Evolutionary conservation across 805 yeast genomes (phyloP).

Genomic region (Kodamaea restingae): DNA sequence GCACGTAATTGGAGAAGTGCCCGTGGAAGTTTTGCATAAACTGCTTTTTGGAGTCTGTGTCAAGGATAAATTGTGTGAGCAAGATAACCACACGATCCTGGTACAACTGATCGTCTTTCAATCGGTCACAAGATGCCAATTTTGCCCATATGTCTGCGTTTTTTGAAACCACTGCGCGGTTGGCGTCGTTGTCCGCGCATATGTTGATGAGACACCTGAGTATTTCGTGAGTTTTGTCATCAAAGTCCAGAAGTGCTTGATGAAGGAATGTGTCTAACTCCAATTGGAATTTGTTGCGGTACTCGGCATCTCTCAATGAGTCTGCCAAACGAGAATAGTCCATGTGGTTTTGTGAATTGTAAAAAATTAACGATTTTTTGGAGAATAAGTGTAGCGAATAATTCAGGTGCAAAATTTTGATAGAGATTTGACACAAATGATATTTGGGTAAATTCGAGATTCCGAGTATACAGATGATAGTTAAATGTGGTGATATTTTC

Average conservation of each 20-base stretch:
- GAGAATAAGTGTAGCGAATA: too few species aligned
- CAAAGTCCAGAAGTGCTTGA: neutral
- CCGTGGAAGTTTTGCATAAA: conserved; percentile 16
- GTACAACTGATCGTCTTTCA: conserved; percentile 6
- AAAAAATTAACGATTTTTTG: too few species aligned
- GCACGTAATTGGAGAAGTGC: neutral
- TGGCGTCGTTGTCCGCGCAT: conserved; percentile 31
- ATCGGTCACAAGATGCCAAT: neutral
- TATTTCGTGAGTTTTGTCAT: conserved; percentile 12
- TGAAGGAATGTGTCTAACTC: conserved; percentile 3
- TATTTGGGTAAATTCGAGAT: too few species aligned
- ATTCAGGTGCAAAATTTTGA: too few species aligned
- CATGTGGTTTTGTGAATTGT: too few species aligned
- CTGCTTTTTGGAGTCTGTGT: conserved; percentile 17
- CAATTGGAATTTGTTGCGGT: neutral
- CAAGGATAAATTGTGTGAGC: conserved; percentile 30
- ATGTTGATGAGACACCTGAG: conserved; percentile 32
- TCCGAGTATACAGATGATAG: too few species aligned
- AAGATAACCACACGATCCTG: conserved; percentile 18
- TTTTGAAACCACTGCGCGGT: conserved; percentile 12
- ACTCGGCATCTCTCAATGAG: conserved; percentile 9
- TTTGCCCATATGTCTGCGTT: conserved; percentile 18
- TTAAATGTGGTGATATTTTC: too few species aligned
- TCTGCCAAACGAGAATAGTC: conserved; percentile 7
- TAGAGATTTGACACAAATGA: too few species aligned